Evolutionary conservation across 169 alveolate genomes (phyloP), one percentile per base, ranked within the genome.

Genomic region (Cyclospora cayetanensis): DNA sequence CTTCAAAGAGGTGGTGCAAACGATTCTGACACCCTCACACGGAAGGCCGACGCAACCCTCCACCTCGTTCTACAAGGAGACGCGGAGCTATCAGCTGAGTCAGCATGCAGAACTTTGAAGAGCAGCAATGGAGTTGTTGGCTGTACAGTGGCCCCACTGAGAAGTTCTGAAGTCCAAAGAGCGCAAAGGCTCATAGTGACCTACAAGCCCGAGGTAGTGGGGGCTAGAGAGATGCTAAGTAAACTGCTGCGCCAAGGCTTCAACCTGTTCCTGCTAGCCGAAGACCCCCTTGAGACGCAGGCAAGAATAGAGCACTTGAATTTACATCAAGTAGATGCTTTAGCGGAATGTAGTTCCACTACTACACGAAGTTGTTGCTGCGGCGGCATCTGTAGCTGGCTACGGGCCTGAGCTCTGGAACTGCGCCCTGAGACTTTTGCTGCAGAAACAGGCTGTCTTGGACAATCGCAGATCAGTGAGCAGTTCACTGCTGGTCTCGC

Each of bases 371-470:
- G n/a, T n/a, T n/a, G n/a, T n/a, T n/a, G n/a, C n/a, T n/a, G n/a
- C n/a, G n/a, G n/a, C n/a, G n/a, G n/a, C n/a, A n/a, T n/a, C n/a
- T n/a, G n/a, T n/a, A n/a, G n/a, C n/a, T n/a, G n/a, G n/a, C n/a
- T n/a, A n/a, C n/a, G n/a, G n/a, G n/a, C n/a, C n/a, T n/a, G n/a
- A n/a, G n/a, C n/a, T n/a, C n/a, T n/a, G n/a, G n/a, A n/a, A n/a
- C n/a, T n/a, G n/a, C n/a, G n/a, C n/a, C 1, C n/a, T 34, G 3
- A 18, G 37, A 22, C 18, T 79, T 79, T 18, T 79, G 89, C 34
- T 52, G 25, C 89, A 79, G 89, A 79, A 79, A 63, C 66, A 79
- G 20, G 39, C 89, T 20, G 89, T 79, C 20, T 60, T 79, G 74
- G 74, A 29, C 5, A 50, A 46, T 72, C 89, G 5, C 29, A 79